Base-by-base conservation (phyloP, 1,284 basidiomycete species). In the Sporisorium graminicola region DNA sequence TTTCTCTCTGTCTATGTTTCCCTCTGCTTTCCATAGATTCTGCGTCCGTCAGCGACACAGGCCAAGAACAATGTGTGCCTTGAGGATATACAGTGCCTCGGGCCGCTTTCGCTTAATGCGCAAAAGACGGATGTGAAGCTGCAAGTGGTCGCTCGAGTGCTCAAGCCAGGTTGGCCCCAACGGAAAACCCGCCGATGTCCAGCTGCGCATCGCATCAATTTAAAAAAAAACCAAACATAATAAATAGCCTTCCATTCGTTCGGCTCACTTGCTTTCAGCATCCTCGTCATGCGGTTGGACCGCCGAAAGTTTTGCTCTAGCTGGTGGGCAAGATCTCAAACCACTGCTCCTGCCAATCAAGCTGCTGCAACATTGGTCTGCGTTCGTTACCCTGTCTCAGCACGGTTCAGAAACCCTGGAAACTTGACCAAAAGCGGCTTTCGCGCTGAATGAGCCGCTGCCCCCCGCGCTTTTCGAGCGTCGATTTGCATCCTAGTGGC, bases 131-230 rank as follows among this genome's bases (percentile, higher is more conserved):
- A 40, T 3, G 37, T 40, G 16, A 18, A 37, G 14, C 35, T 3
- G n/a, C n/a, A n/a, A n/a, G 35, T 7, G 3, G 35, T 13, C 18
- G 20, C 29, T n/a, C 16, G 18, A 5, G 14, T 40, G 37, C 37
- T 18, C n/a, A n/a, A 40, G 29, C 43, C 54, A 46, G 12, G 29
- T 46, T 56, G 29, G 54, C 54, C 54, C 42, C 42, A 33, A 43
- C 43, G 4, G 1, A 49, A 14, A 35, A 33, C 29, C n/a, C 26
- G 22, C 54, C 54, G 54, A 56, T 46, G 54, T 56, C 54, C 42
- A 56, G 40, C 42, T 56, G 54, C 43, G 54, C 54, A 55, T 37
- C 35, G 18, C n/a, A 7, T 14, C 9, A n/a, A 26, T 56, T 55
- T 43, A 12, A 22, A 20, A 29, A 31, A 20, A 43, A 43, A n/a